Conservation (phyloP, 805 yeast genomes). For the Millerozyma miso region DNA sequence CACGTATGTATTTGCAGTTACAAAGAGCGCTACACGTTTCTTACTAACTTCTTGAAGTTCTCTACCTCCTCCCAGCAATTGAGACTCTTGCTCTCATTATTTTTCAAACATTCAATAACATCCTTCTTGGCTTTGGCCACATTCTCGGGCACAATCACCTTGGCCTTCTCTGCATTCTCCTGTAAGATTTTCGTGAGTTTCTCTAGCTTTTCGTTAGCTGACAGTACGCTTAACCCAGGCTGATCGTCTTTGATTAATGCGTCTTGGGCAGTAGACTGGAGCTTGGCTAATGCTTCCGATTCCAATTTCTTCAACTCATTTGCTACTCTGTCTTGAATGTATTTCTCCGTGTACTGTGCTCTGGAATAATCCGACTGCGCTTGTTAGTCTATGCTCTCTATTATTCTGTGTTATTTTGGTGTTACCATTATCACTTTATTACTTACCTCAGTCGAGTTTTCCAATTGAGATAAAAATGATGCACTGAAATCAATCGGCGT, state of each 20-base stretch:
- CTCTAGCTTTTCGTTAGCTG: conserved; percentile 39
- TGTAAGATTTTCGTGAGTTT: conserved; percentile 30
- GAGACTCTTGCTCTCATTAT: conserved; percentile 60
- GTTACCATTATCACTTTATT: not conserved
- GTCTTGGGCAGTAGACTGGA: conserved; percentile 46
- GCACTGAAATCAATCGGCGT: conserved; percentile 68
- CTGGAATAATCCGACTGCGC: conserved; percentile 59
- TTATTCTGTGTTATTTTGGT: not conserved
- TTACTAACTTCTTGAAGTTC: conserved; percentile 57
- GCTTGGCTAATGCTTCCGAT: conserved; percentile 45
- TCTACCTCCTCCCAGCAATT: conserved; percentile 82
- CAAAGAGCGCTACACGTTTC: conserved; percentile 39
- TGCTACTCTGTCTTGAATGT: conserved; percentile 61
- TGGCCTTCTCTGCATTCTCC: conserved; percentile 30
- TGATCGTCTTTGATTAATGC: conserved; percentile 36
- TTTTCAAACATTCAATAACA: conserved; percentile 58
- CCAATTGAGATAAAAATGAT: conserved; percentile 59
- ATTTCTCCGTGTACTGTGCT: conserved; percentile 62
- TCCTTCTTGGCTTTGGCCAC: conserved; percentile 44
- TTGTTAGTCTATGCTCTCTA: conserved; percentile 5
- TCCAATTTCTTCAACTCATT: conserved; percentile 54
- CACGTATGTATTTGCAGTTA: too few relatives aligned
- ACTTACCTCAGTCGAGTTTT: conserved; percentile 51
- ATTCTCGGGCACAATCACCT: conserved; percentile 32
- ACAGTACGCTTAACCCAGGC: conserved; percentile 22